Evolutionary conservation across 306 rosid genomes (phyloP).

Genomic region (Dryas drummondii): DNA sequence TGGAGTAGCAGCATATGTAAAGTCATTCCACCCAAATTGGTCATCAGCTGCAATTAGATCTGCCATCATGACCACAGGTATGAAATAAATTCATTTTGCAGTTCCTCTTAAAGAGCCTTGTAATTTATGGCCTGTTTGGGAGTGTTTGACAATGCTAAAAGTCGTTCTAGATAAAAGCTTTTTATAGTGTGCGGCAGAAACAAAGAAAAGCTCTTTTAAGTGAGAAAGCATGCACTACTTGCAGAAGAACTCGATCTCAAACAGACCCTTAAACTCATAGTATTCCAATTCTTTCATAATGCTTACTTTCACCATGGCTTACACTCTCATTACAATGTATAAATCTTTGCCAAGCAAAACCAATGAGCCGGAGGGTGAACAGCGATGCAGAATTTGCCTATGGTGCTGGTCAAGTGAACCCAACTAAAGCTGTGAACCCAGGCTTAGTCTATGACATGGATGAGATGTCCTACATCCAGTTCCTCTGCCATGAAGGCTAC

Average conservation of each 20-base stretch:
- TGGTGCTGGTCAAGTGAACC: conserved; percentile 81
- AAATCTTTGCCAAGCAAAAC: conserved; percentile 54
- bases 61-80: conserved; percentile 82
- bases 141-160: background rate
- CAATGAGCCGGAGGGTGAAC: conserved; percentile 55
- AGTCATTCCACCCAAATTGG: conserved; percentile 86
- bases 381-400: conserved; percentile 69
- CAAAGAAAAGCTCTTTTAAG: too few relatives aligned
- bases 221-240: too few relatives aligned
- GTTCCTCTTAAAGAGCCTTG: background rate
- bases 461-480: conserved; percentile 58
- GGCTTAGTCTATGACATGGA: conserved; percentile 79
- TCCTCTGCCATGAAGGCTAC: conserved; percentile 80
- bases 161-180: background rate
- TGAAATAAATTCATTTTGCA: background rate
- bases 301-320: background rate
- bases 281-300: background rate
- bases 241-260: background rate
- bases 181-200: background rate
- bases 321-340: background rate
- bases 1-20: conserved; percentile 84
- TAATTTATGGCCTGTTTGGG: background rate
- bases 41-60: conserved; percentile 75
- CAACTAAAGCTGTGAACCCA: conserved; percentile 58
- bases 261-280: background rate